Conservation (phyloP, 1,284 basidiomycete genomes). For the Somion occarium region DNA sequence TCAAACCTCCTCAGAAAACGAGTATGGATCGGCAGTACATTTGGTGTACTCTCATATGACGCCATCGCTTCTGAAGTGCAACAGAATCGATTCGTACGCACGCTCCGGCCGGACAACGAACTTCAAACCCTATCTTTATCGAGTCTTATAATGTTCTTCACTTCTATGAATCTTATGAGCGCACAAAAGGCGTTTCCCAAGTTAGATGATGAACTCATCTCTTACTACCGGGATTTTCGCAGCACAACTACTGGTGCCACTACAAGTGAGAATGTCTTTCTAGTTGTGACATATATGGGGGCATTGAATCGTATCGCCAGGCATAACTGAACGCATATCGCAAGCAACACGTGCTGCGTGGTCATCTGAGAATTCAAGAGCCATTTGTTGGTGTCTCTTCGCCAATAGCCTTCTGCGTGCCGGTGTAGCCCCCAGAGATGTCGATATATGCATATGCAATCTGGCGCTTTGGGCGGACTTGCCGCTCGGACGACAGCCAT, state of each 20-base stretch:
- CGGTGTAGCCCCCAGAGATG: too few relatives aligned
- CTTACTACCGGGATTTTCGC: too few relatives aligned
- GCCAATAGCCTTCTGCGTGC: too few relatives aligned
- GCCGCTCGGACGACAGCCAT: too few relatives aligned
- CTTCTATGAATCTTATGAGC: neutral
- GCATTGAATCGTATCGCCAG: neutral
- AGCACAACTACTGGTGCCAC: too few relatives aligned
- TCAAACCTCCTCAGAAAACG: neutral
- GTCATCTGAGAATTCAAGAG: neutral
- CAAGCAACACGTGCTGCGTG: neutral
- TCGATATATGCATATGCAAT: neutral
- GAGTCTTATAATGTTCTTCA: too few relatives aligned
- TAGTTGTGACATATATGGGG: too few relatives aligned
- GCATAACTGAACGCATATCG: neutral
- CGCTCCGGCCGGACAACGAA: neutral
- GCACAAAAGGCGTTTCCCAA: too few relatives aligned
- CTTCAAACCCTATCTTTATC: neutral
- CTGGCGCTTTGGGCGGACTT: too few relatives aligned
- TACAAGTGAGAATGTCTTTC: too few relatives aligned
- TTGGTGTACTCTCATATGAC: neutral
- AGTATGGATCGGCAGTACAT: neutral
- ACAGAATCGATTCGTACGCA: neutral
- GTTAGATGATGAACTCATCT: too few relatives aligned
- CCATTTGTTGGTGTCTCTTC: neutral
- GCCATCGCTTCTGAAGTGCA: neutral